A percentile compares a stretch with the other conserved stretches of the same genome.
Evolutionary conservation across 805 yeast genomes (phyloP).

Genomic region (Saccharomyces paradoxus): DNA sequence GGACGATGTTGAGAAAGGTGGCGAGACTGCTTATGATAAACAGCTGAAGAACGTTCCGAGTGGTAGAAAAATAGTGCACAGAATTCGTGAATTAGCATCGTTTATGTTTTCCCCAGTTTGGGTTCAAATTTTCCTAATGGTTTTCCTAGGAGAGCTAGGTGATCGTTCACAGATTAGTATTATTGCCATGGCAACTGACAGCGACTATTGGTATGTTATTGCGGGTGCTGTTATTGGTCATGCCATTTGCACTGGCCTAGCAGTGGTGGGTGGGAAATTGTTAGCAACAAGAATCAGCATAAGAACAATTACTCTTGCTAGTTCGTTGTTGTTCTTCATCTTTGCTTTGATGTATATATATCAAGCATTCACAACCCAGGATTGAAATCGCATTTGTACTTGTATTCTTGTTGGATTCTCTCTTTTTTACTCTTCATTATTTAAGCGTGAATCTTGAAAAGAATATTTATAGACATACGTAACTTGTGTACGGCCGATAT

Average conservation of each 20-base stretch:
- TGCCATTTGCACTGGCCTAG: constrained; percentile 75
- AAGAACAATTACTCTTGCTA: constrained; percentile 87
- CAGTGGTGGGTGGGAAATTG: constrained; percentile 89
- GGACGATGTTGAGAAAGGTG: constrained; percentile 55
- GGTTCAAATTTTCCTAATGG: constrained; percentile 92
- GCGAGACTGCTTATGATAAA: constrained; percentile 8
- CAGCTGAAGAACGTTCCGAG: constrained; percentile 7
- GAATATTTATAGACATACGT: not conserved
- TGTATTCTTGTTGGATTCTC: not conserved
- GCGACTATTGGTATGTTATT: constrained; percentile 82
- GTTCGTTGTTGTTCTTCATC: constrained; percentile 76
- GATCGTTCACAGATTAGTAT: constrained; percentile 97
- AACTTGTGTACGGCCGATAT: not conserved
- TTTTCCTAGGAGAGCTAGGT: constrained; percentile 97
- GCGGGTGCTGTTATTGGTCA: constrained; percentile 89
- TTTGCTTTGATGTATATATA: constrained; percentile 75
- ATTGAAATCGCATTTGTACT: not conserved
- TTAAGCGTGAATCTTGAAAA: not conserved
- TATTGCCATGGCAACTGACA: constrained; percentile 96
- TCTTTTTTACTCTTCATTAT: not conserved
- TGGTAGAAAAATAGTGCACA: constrained; percentile 19
- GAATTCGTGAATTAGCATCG: constrained; percentile 47
- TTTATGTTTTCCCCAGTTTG: constrained; percentile 77
- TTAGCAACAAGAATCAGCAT: constrained; percentile 83
- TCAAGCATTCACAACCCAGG: constrained; percentile 41